phyloP scores from a whole-genome alignment of 768 basidiomycete genomes.

The Jaapia argillacea region DNA sequence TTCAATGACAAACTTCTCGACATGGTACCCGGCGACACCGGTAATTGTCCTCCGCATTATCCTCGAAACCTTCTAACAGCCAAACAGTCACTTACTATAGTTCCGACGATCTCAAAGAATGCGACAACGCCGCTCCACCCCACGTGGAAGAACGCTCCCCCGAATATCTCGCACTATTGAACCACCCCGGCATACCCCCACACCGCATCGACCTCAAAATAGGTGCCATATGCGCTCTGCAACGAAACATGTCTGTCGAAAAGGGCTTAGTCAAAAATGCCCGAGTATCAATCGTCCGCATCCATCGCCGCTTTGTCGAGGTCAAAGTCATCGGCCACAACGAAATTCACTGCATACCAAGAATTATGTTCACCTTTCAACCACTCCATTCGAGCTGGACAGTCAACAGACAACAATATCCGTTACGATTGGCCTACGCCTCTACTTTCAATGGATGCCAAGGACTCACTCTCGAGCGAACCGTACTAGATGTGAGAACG shows the following conservation, averaged over 20 bases:
- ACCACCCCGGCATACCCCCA: conserved; percentile 14
- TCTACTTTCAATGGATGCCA: not conserved
- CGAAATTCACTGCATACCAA: not conserved
- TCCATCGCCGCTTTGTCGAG: not conserved
- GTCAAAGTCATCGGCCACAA: not conserved
- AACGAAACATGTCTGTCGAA: conserved; percentile 10
- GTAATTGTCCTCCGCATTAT: too few species aligned
- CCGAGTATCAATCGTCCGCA: not conserved
- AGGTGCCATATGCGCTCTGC: conserved; percentile 20
- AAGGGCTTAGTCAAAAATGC: not conserved
- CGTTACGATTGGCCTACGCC: not conserved
- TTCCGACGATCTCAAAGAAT: conserved; percentile 16
- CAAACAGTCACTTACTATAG: conserved; percentile 17
- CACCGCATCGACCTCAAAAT: conserved; percentile 21
- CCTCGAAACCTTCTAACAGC: too few species aligned
- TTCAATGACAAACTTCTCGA: conserved; percentile 24
- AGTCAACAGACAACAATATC: not conserved
- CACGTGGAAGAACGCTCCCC: conserved; percentile 11
- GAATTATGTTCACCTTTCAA: not conserved
- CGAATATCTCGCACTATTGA: conserved; percentile 11
- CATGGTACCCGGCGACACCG: too few species aligned
- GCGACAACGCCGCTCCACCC: conserved; percentile 9
- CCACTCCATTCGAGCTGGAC: not conserved
- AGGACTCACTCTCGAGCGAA: not conserved
- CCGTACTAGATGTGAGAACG: not conserved